Percentiles rank a stretch among this genome's conserved stretches.
These are phyloP conservation scores for Mycena haematopus DNA, from an alignment of 768 basidiomycete species.

Conservation along the genomic window DNA sequence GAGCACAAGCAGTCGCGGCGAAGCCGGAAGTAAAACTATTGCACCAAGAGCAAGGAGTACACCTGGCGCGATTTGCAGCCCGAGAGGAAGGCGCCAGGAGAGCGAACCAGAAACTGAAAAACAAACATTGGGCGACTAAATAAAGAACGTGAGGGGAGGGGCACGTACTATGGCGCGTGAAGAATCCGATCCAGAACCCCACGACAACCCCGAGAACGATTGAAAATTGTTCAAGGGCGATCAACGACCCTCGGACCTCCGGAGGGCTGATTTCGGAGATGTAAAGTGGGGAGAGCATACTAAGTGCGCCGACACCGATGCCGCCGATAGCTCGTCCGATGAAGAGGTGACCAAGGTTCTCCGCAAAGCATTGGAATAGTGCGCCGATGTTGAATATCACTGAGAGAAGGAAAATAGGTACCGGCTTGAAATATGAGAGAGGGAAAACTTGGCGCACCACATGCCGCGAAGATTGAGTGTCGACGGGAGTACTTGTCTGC, in stretches of 20 bases:
- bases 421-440: neutral
- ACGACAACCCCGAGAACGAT: conserved; percentile 84
- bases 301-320: conserved; percentile 79
- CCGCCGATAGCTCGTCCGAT: conserved; percentile 80
- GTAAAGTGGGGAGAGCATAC: conserved; percentile 82
- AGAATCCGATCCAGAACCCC: conserved; percentile 84
- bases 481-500: conserved; percentile 74
- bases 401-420: conserved; percentile 31
- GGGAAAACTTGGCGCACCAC: conserved; percentile 56
- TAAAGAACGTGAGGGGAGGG: neutral
- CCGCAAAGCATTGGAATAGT: conserved; percentile 67
- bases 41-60: conserved; percentile 64
- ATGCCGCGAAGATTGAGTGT: conserved; percentile 70
- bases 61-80: conserved; percentile 74
- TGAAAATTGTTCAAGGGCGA: conserved; percentile 81
- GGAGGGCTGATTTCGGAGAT: conserved; percentile 88
- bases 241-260: conserved; percentile 77
- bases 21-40: conserved; percentile 63
- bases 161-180: conserved; percentile 65
- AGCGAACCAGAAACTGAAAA: conserved; percentile 60
- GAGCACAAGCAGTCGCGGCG: conserved; percentile 64
- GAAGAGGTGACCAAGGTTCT: conserved; percentile 60
- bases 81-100: conserved; percentile 83
- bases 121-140: neutral
- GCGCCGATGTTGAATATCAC: conserved; percentile 79